Evolutionary conservation across 148 eudicot genomes (phyloP), one percentile per base, ranked within the genome.

Genomic region (Hydrangea macrophylla): DNA sequence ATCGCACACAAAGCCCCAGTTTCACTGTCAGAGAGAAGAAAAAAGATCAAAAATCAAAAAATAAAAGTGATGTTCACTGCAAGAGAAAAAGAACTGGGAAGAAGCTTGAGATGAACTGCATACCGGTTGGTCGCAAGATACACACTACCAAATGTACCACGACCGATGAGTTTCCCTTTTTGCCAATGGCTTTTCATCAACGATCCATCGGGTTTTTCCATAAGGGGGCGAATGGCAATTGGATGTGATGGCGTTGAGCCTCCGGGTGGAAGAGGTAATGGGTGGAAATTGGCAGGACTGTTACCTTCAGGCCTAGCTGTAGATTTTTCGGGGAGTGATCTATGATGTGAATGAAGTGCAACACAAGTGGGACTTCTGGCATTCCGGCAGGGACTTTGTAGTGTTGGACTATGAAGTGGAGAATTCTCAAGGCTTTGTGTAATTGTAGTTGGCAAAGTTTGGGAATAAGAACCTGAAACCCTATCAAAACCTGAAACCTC

Each of bases 81-180:
- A 62, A 25, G 37, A 26, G 9, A 54, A 40, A 54, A 40, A 36
- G 23, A 67, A 63, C 27, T 32, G 28, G 20, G 12, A 73, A 51
- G 24, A 48, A 57, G 40, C 32, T 55, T 6, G 25, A 54, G 44
- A 22, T n/a, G 32, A 70, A 36, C 63, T 51, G 22, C 68, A 67
- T 76, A 90, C 98, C 92, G 66, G 72, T 88, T 84, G 54, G 90
- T 81, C 27, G 97, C 98, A 45, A 67, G 79, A 73, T 77, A 94
- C 22, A 94, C 98, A 75, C 85, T 86, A 73, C 98, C 98, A 81
- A 76, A 94, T 25, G 98, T 85, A 60, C 98, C 98, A 12, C 96
- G 85, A 24, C 98, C 98, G 60, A 94, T 80, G 44, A 80, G 89
- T 75, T 85, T 88, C 50, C 95, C 98, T 67, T 86, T 90, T 33